Evolutionary conservation across 345 rosid genomes (phyloP), one percentile per base, ranked within the genome.

Genomic region (Gossypium arboreum): DNA sequence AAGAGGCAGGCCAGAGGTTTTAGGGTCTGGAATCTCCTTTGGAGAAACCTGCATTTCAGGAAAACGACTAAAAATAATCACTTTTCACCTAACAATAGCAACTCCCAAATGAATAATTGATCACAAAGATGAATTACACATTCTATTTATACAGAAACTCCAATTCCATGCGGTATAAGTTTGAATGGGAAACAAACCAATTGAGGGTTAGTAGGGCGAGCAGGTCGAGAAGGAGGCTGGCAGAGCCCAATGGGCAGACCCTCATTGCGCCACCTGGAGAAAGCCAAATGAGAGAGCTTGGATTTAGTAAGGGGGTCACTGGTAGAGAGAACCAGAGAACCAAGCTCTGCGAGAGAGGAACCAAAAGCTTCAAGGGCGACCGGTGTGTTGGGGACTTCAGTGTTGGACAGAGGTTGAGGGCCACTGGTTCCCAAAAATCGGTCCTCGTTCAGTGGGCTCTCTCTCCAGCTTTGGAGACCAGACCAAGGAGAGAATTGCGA

Each of bases 361-460:
- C 94, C 92, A n/a, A 84, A 78, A 2, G 75, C 84, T 10, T 84
- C 79, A 1, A 67, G 60, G 22, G 50, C 13, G 20, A 34, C 20
- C 45, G 12, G 18, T 4, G 66, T 15, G 57, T 9, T 9, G 27
- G 27, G 27, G 24, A 43, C 18, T 3, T 61, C 15, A 64, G 5
- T 13, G 73, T 15, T 44, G n/a, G 54, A 78, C 45, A 74, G 72
- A 55, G 83, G 84, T 71, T 81, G 68, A 0, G 98, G 96, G 63
- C 98, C 97, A 2, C 68, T 77, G 74, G 87, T 88, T 76, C 95
- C 98, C 97, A 97, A 94, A 72, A 78, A 79, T 51, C 94, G 90
- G 71, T 86, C 81, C 82, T 87, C 85, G 76, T 88, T 91, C 47
- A 88, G 80, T 10, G 93, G 85, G 76, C 84, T 83, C 48, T 81